Evolutionary conservation across 1,284 basidiomycete genomes (phyloP).

Genomic region (Dichomitus squalens): DNA sequence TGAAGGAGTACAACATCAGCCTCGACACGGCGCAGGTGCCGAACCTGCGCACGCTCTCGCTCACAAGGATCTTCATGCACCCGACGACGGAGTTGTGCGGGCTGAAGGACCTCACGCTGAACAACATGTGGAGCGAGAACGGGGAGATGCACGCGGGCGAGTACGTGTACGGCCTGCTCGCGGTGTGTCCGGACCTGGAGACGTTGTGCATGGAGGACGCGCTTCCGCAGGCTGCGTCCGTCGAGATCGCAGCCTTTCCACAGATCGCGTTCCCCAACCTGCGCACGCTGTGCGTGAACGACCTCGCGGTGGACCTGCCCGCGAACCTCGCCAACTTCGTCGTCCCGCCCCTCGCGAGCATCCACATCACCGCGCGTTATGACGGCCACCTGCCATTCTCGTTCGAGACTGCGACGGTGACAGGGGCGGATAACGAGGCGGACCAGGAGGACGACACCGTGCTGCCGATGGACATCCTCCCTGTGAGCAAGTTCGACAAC

Average conservation of each 20-base stretch:
- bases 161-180: slow-evolving; percentile 7
- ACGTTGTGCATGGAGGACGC: slow-evolving; percentile 2
- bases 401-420: not conserved
- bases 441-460: not conserved
- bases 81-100: not conserved
- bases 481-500: not conserved
- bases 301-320: slow-evolving; percentile 9
- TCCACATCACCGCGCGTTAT: slow-evolving; percentile 4
- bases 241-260: not conserved
- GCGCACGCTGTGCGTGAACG: slow-evolving; percentile 1
- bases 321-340: slow-evolving; percentile 4
- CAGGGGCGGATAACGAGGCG: not conserved
- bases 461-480: slow-evolving; percentile 3
- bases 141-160: not conserved
- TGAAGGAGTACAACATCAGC: not conserved
- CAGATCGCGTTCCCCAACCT: slow-evolving; percentile 1
- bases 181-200: slow-evolving; percentile 5
- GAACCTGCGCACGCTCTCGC: not conserved
- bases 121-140: not conserved
- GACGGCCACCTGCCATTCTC: slow-evolving; percentile 4
- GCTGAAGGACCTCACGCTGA: slow-evolving; percentile 1
- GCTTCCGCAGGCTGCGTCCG: not conserved
- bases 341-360: not conserved
- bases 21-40: not conserved
- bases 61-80: slow-evolving; percentile 1